Evolutionary conservation across 2,329 filamentous ascomycete genomes (phyloP).

Genomic region (Dothistroma septosporum): DNA sequence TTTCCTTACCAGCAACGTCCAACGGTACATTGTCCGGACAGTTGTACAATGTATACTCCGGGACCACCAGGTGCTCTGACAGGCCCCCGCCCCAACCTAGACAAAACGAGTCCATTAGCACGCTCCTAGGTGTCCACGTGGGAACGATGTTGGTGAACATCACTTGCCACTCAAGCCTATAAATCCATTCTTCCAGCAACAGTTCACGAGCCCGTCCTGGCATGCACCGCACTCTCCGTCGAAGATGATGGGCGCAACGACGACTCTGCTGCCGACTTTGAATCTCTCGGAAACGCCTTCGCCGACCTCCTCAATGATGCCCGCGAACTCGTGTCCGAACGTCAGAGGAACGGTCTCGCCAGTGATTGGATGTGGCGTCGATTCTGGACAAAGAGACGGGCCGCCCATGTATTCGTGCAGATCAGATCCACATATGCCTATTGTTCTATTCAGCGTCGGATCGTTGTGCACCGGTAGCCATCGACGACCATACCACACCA

Average conservation of each 20-base stretch:
- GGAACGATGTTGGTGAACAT: not conserved
- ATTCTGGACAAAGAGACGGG: constrained; percentile 41
- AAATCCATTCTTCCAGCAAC: constrained; percentile 53
- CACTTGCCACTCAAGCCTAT: constrained; percentile 48
- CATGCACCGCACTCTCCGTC: constrained; percentile 52
- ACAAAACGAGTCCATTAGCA: not conserved
- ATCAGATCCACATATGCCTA: constrained; percentile 22
- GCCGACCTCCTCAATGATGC: constrained; percentile 50
- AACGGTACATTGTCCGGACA: constrained; percentile 51
- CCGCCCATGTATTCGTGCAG: constrained; percentile 30
- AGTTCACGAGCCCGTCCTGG: constrained; percentile 50
- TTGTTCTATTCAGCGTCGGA: not conserved
- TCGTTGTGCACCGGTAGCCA: not conserved
- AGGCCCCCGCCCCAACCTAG: constrained; percentile 48
- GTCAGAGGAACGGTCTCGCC: constrained; percentile 50
- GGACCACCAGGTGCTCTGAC: constrained; percentile 50
- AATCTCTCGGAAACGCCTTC: constrained; percentile 46
- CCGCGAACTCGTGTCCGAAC: constrained; percentile 53
- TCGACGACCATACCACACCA: constrained; percentile 32
- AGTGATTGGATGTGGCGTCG: constrained; percentile 53
- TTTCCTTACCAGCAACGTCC: constrained; percentile 43
- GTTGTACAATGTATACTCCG: constrained; percentile 42
- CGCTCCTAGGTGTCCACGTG: not conserved
- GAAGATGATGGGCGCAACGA: constrained; percentile 49
- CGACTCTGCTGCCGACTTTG: constrained; percentile 47